phyloP scores from a whole-genome alignment of 208 protist genomes.

The Wallacemonas rigidus region DNA sequence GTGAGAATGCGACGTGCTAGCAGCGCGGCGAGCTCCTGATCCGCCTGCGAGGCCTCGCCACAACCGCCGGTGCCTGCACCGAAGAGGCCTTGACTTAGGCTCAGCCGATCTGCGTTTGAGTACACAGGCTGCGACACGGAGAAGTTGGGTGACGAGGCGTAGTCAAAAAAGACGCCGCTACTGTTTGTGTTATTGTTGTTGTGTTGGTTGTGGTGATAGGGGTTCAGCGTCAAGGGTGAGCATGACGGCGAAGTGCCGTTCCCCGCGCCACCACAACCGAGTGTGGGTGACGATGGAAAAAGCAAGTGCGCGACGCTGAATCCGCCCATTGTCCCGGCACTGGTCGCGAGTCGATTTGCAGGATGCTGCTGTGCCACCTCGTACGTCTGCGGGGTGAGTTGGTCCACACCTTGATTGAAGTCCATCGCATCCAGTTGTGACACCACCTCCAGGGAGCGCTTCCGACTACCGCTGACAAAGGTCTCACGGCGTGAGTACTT shows the following conservation, averaged over 20 bases:
- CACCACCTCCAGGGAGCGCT: constrained; percentile 57
- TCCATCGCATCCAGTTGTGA: constrained; percentile 77
- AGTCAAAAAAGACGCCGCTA: not conserved
- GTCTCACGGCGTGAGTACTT: constrained; percentile 44
- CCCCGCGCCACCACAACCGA: not conserved
- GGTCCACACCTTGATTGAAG: constrained; percentile 42
- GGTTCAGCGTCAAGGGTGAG: not conserved
- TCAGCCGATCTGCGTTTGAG: constrained; percentile 27
- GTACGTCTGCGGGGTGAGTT: constrained; percentile 11
- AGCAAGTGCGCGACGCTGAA: constrained; percentile 21
- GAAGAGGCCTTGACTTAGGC: constrained; percentile 3
- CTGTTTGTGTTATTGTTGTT: constrained; percentile 5
- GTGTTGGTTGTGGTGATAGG: not conserved
- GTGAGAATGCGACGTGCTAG: constrained; percentile 69
- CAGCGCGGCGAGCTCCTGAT: constrained; percentile 79
- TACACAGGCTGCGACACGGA: constrained; percentile 23
- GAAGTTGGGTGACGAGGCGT: not conserved
- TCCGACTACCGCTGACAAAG: constrained; percentile 32
- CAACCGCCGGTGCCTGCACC: constrained; percentile 8
- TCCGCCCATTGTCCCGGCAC: not conserved
- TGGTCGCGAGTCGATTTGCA: not conserved
- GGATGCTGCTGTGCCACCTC: constrained; percentile 17
- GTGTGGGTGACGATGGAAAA: constrained; percentile 11
- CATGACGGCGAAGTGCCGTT: not conserved
- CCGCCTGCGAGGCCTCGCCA: constrained; percentile 75